Evolutionary conservation across 371 early-diverging fungal genomes (phyloP).

Genomic region (Paraphysoderma sedebokerense): DNA sequence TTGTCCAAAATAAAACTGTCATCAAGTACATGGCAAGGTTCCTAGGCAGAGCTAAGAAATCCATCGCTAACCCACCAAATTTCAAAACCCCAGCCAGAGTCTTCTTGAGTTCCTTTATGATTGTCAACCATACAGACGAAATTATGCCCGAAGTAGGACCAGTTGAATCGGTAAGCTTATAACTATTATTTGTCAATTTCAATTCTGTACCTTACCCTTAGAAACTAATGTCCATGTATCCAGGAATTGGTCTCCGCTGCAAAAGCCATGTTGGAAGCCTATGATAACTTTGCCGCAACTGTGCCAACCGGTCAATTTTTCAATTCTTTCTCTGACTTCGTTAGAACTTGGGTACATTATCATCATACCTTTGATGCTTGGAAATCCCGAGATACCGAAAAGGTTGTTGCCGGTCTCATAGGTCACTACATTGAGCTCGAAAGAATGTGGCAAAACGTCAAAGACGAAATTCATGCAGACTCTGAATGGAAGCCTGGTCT

Average conservation of each 20-base stretch:
- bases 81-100: not conserved
- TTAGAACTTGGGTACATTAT: conserved; percentile 31
- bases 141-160: not conserved
- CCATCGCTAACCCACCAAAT: not conserved
- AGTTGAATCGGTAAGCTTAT: not conserved
- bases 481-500: conserved; percentile 32
- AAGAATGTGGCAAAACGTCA: conserved; percentile 41
- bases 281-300: not conserved
- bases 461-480: conserved; percentile 10
- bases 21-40: not conserved
- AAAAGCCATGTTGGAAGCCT: not conserved
- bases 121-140: not conserved
- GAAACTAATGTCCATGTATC: too few species aligned
- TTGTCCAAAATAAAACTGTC: not conserved
- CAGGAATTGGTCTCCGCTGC: not conserved
- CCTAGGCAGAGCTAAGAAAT: not conserved
- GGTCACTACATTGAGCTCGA: conserved; percentile 50
- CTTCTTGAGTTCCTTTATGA: not conserved
- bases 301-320: not conserved
- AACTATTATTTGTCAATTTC: too few species aligned
- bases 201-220: too few species aligned
- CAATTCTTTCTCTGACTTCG: conserved; percentile 8
- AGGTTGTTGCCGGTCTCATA: conserved; percentile 37
- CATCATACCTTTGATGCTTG: conserved; percentile 43
- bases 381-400: conserved; percentile 45